phyloP scores from a whole-genome alignment of 306 rosid species.

The Sicyos baderoa region DNA sequence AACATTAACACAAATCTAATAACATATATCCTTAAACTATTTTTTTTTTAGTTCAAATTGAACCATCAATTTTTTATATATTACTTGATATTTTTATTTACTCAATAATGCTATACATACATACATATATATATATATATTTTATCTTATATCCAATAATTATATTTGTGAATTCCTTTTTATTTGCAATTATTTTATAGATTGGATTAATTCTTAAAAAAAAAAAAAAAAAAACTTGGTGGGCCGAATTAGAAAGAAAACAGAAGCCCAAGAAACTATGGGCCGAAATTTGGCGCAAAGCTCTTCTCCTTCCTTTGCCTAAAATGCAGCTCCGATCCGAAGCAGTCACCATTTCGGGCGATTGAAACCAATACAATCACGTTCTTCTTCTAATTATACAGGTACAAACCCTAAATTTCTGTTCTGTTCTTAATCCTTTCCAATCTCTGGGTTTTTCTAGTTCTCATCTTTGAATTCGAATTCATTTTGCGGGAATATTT shows the following conservation, averaged over 20 bases:
- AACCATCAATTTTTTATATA: not conserved
- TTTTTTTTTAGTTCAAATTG: not conserved
- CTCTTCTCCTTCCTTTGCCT: not conserved
- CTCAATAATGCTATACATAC: too few relatives aligned
- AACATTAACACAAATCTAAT: too few relatives aligned
- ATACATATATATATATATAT: too few relatives aligned
- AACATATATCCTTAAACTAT: too few relatives aligned
- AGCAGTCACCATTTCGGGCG: not conserved
- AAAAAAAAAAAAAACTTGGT: too few relatives aligned
- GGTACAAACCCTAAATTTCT: not conserved
- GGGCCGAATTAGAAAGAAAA: not conserved
- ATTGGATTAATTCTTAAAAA: too few relatives aligned
- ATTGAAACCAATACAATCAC: not conserved
- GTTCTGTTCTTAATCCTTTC: not conserved
- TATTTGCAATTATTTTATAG: too few relatives aligned
- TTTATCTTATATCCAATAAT: too few relatives aligned
- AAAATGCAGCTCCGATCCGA: constrained; percentile 3
- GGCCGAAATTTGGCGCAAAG: not conserved
- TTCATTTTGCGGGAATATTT: not conserved
- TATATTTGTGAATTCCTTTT: too few relatives aligned
- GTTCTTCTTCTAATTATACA: not conserved
- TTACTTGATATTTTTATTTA: not conserved
- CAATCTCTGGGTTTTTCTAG: constrained; percentile 3
- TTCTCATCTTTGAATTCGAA: constrained; percentile 4
- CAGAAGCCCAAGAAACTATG: not conserved